Evolutionary conservation across 2,329 filamentous ascomycete genomes (phyloP).

Genomic region (Aspergillus sp.): DNA sequence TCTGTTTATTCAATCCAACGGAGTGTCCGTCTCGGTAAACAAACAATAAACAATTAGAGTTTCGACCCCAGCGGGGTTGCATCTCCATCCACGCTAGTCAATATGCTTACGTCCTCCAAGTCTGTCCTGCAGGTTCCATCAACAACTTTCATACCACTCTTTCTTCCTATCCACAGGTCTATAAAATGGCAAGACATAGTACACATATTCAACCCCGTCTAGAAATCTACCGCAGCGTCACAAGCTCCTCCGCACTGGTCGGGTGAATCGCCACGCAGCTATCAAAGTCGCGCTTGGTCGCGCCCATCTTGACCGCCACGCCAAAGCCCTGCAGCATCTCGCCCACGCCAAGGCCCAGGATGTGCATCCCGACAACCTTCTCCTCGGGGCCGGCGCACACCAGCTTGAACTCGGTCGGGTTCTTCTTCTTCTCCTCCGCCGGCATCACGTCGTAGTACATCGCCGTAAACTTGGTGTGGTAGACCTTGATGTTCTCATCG

Average conservation of each 20-base stretch:
- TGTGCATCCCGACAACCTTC: constrained; percentile 52
- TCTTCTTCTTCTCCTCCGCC: constrained; percentile 48
- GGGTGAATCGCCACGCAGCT: constrained; percentile 74
- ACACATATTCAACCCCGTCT: too few relatives aligned
- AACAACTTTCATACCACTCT: too few relatives aligned
- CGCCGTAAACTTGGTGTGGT: constrained; percentile 49
- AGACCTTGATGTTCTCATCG: constrained; percentile 51
- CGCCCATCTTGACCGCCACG: constrained; percentile 76
- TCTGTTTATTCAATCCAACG: too few relatives aligned
- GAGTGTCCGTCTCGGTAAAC: too few relatives aligned
- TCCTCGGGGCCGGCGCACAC: constrained; percentile 49
- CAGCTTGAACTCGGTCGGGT: constrained; percentile 53
- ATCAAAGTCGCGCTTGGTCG: constrained; percentile 75
- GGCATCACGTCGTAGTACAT: constrained; percentile 51
- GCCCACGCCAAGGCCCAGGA: constrained; percentile 47
- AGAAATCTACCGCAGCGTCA: constrained; percentile 51
- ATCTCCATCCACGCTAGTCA: too few relatives aligned
- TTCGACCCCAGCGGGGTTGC: too few relatives aligned
- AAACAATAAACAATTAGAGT: too few relatives aligned
- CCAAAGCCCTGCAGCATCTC: constrained; percentile 77
- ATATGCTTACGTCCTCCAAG: too few relatives aligned
- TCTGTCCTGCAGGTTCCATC: too few relatives aligned
- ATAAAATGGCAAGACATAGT: too few relatives aligned
- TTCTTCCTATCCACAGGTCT: too few relatives aligned
- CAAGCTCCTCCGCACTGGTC: constrained; percentile 73